Base-by-base conservation (phyloP, 164 flowering plant species). In the Stephania yunnanensis region DNA sequence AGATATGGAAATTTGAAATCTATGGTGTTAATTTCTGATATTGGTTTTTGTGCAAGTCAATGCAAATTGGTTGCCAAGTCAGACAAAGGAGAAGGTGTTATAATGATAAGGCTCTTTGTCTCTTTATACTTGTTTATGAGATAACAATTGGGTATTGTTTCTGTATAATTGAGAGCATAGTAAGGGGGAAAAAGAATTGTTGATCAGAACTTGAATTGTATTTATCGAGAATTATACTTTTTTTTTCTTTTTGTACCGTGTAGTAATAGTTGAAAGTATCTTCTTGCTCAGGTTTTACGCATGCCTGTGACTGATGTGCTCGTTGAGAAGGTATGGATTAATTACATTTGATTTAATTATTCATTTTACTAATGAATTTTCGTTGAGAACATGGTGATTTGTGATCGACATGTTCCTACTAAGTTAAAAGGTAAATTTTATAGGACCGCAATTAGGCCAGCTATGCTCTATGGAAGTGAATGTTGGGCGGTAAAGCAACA, bases 221-320 rank as follows among this genome's bases (percentile, higher is more conserved):
- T 44, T 69, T 7, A 44, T 69, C 20, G 8, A 2, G 19, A 12
- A 20, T 55, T 72, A 12, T 53, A 0, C 29, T 72, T 45, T 65
- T 3, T 65, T 25, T 20, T 61, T n/a, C 58, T 42, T 70, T 68
- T 10, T 30, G 29, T 44, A 3, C 70, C 7, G 20, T 46, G 31
- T 36, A 36, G 46, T 61, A 42, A 46, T 19, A 45, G 25, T 63
- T 52, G 19, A n/a, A 63, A 1, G 65, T 19, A 55, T 74, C 63
- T 30, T 66, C 52, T 73, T 80, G 44, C 25, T 17, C 89, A 93
- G 98, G 97, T 93, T 76, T 71, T 93, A 66, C 86, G 93, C 36
- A 95, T 95, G 97, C 92, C 91, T 52, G 90, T 92, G 63, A 73
- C 70, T 73, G 79, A 89, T 46, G 63, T 95, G 81, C 90, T 93